These are phyloP conservation scores for Solanum piurae DNA, from an alignment of 257 asterid species.

Conservation along the genomic window DNA sequence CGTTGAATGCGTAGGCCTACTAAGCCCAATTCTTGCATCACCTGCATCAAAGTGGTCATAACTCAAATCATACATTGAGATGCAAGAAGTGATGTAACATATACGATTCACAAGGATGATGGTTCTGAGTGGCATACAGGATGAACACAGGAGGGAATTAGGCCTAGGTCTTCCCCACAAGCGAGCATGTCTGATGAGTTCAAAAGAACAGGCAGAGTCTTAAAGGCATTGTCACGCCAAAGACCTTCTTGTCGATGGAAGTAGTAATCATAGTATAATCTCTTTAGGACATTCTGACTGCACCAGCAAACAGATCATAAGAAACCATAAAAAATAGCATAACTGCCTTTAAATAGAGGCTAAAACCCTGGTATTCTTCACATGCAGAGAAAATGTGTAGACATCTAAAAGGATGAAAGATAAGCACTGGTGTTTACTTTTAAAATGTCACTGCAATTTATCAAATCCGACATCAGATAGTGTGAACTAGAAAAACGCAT, in stretches of 20 bases:
- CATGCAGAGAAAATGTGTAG: neutral
- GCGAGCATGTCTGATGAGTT: slow-evolving; percentile 97
- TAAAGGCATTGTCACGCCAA: slow-evolving; percentile 90
- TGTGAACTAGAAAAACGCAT: neutral
- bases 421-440: neutral
- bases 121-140: slow-evolving; percentile 46
- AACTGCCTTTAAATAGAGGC: neutral
- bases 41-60: slow-evolving; percentile 39
- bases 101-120: neutral
- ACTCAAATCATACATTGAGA: neutral
- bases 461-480: neutral
- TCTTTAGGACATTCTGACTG: slow-evolving; percentile 76
- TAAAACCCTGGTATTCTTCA: neutral
- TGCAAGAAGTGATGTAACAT: neutral
- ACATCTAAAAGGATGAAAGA: neutral
- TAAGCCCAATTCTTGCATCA: slow-evolving; percentile 89
- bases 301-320: slow-evolving; percentile 5
- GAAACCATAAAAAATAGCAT: slow-evolving; percentile 1
- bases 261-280: slow-evolving; percentile 82
- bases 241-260: slow-evolving; percentile 84
- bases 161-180: slow-evolving; percentile 98
- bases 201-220: slow-evolving; percentile 87
- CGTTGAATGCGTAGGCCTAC: slow-evolving; percentile 94
- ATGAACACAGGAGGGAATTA: slow-evolving; percentile 90
- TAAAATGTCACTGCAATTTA: neutral